Percentiles rank a stretch among this genome's conserved stretches.
These are phyloP conservation scores for Henningerozyma blattae DNA, from an alignment of 805 yeast species.

Conservation along the genomic window DNA sequence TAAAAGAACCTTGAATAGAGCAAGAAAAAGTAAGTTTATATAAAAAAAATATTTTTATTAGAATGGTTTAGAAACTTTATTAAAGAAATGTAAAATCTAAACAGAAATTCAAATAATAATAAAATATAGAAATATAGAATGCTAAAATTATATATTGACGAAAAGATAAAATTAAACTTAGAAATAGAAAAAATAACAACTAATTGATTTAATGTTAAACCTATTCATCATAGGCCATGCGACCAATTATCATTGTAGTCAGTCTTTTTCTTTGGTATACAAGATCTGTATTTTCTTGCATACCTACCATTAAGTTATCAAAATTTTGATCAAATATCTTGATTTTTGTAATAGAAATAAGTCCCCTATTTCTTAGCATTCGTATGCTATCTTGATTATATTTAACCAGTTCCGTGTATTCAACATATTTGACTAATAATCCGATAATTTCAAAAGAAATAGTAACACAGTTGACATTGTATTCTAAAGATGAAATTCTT, in stretches of 20 bases:
- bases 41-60: too few species aligned
- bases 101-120: too few species aligned
- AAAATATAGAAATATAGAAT: too few species aligned
- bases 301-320: slow-evolving; percentile 4
- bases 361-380: slow-evolving; percentile 15
- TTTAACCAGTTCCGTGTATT: slow-evolving; percentile 17
- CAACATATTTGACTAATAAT: slow-evolving; percentile 21
- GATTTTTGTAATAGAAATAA: slow-evolving; percentile 6
- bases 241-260: slow-evolving; percentile 9
- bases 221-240: slow-evolving; percentile 7
- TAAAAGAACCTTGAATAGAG: too few species aligned
- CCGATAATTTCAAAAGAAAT: slow-evolving; percentile 23
- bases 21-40: too few species aligned
- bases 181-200: too few species aligned
- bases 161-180: too few species aligned
- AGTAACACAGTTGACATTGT: slow-evolving; percentile 22
- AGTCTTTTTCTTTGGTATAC: slow-evolving; percentile 16
- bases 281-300: slow-evolving; percentile 8
- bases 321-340: slow-evolving; percentile 3
- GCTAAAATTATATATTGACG: too few species aligned
- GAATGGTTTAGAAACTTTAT: too few species aligned
- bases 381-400: slow-evolving; percentile 12
- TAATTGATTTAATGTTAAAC: too few species aligned
- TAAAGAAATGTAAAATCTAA: too few species aligned
- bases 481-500: slow-evolving; percentile 19